phyloP scores from a whole-genome alignment of 805 yeast species.

The Candida alai region DNA sequence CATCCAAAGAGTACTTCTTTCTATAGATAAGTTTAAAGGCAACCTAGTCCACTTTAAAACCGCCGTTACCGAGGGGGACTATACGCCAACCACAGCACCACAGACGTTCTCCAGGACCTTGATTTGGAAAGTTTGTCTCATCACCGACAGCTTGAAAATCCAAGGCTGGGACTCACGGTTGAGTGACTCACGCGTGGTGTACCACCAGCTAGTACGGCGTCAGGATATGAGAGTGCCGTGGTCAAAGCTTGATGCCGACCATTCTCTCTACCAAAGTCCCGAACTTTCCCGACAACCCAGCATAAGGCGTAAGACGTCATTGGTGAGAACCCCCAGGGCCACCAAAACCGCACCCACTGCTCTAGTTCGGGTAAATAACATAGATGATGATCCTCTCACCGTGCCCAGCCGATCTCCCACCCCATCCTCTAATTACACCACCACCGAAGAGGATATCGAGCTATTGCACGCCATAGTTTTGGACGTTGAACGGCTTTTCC shows the following conservation, averaged over 20 bases:
- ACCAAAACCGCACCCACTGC: constrained; percentile 11
- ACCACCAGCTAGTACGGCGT: constrained; percentile 26
- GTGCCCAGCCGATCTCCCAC: constrained; percentile 3
- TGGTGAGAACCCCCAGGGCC: neutral
- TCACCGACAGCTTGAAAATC: constrained; percentile 34
- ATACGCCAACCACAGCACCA: constrained; percentile 16
- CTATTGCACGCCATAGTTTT: constrained; percentile 41
- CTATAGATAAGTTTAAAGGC: constrained; percentile 34
- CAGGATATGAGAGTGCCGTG: constrained; percentile 36
- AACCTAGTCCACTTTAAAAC: constrained; percentile 21
- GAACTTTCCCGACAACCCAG: constrained; percentile 14
- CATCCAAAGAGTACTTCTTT: constrained; percentile 33
- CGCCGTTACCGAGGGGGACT: constrained; percentile 28
- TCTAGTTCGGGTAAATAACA: constrained; percentile 17
- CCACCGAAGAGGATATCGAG: constrained; percentile 29
- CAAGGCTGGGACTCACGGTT: constrained; percentile 30
- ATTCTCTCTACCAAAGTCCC: constrained; percentile 19
- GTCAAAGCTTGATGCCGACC: constrained; percentile 29
- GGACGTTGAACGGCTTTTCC: constrained; percentile 52
- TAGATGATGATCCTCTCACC: constrained; percentile 12
- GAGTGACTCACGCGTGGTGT: constrained; percentile 28
- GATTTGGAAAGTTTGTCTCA: constrained; percentile 35
- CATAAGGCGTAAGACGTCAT: constrained; percentile 2
- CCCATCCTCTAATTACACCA: neutral
- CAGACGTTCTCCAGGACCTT: constrained; percentile 26